Evolutionary conservation across 2,329 filamentous ascomycete species (phyloP), one percentile per base, ranked within the genome.

Genomic region (Trichoderma gracile): DNA sequence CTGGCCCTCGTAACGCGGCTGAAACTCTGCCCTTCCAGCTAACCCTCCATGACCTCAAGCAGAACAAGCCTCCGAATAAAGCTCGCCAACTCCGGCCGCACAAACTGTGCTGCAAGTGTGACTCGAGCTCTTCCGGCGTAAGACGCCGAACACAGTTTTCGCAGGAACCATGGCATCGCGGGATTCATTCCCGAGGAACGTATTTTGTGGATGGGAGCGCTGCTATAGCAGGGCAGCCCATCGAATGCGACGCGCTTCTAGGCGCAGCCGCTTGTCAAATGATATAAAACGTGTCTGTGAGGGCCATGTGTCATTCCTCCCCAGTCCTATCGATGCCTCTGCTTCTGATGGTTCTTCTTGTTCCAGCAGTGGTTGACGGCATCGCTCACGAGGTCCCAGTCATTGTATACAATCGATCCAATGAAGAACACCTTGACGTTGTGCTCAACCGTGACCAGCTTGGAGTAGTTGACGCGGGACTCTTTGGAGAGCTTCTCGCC

Each of bases 401-500:
- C 77, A 0, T 75, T 68, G 1, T 68, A 62, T 3, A 70, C 63
- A 17, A 86, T 76, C 5, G 73, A 70, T n/a, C 84, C 84, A 58
- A 87, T 81, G 69, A 86, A 85, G 68, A 81, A 78, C n/a, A 86
- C 82, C 52, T 78, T 80, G 68, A 81, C 75, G 68, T 87, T 87
- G 73, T 86, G 84, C 71, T 86, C 83, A 27, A 87, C 77, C 3
- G 82, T 84, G 30, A 80, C 77, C 6, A 83, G 74, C 67, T 86
- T 86, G 5, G 82, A 81, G 71, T 86, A 86, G 73, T 86, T 86
- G 68, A 86, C 78, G 5, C 84, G 80, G 14, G 84, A 87, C 66
- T 82, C 79, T 33, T 68, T 76, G 12, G 76, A 76, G 7, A 86
- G 76, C 61, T 73, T 78, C 65, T 86, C 82, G 38, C 75, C 77